Conservation (phyloP, 208 protist species). For the Leptomonas pyrrhocoris region DNA sequence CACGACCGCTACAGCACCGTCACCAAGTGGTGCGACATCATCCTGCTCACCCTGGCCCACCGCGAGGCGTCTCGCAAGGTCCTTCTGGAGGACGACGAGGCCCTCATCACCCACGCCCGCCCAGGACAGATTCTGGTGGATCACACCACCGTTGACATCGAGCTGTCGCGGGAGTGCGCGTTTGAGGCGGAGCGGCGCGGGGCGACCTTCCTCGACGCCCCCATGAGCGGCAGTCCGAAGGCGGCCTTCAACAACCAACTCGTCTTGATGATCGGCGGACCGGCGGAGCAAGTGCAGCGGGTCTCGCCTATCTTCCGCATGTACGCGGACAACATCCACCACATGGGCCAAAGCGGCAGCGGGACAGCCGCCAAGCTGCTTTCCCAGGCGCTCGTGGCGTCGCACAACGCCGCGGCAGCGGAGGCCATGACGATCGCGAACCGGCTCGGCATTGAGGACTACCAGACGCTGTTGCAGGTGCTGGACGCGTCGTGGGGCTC, state of each 20-base stretch:
- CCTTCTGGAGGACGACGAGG: conserved; percentile 65
- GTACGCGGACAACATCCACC: conserved; percentile 84
- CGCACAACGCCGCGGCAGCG: conserved; percentile 85
- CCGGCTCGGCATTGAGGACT: conserved; percentile 76
- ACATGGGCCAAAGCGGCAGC: conserved; percentile 84
- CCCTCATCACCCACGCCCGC: conserved; percentile 72
- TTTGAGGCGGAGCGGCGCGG: conserved; percentile 61
- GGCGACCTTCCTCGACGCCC: conserved; percentile 84
- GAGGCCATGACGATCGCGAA: conserved; percentile 88
- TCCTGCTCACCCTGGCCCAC: conserved; percentile 68
- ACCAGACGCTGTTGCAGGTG: conserved; percentile 72
- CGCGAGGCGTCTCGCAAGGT: conserved; percentile 51
- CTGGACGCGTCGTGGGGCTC: conserved; percentile 84
- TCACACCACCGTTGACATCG: conserved; percentile 88
- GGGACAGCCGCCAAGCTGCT: conserved; percentile 84
- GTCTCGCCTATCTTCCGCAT: conserved; percentile 82
- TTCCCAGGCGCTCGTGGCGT: conserved; percentile 78
- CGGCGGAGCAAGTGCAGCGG: conserved; percentile 70
- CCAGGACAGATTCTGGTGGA: conserved; percentile 88
- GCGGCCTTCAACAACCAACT: conserved; percentile 84
- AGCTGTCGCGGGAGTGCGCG: conserved; percentile 71
- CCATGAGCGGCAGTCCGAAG: conserved; percentile 84
- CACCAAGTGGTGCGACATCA: conserved; percentile 89
- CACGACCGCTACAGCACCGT: conserved; percentile 83
- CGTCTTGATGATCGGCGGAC: conserved; percentile 84